Percentiles rank a stretch among this genome's conserved stretches.
Evolutionary conservation across 345 rosid genomes (phyloP).

Genomic region (Citrus mangshanensis): DNA sequence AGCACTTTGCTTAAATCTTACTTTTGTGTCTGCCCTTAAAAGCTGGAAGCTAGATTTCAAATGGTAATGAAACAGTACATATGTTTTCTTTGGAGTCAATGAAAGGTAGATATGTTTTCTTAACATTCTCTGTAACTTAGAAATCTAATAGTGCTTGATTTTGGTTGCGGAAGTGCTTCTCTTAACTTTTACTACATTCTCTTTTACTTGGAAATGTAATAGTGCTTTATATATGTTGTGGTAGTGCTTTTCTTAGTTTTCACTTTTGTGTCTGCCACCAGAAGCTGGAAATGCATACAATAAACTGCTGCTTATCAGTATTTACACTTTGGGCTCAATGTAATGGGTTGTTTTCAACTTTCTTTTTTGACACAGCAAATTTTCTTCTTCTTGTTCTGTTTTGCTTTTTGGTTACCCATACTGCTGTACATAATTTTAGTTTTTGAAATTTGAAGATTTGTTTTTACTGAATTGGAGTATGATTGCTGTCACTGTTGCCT

Average conservation of each 20-base stretch:
- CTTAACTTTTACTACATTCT: not conserved
- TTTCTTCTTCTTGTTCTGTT: not conserved
- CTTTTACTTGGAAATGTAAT: slow-evolving; percentile 3
- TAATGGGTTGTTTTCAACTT: not conserved
- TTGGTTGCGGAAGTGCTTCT: not conserved
- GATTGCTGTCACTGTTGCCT: not conserved
- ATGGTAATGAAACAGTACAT: slow-evolving; percentile 21
- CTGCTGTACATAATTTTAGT: not conserved
- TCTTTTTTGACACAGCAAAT: slow-evolving; percentile 9
- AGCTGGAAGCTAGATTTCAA: slow-evolving; percentile 2
- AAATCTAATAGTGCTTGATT: not conserved
- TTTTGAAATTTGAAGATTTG: slow-evolving; percentile 13
- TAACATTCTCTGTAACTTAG: slow-evolving; percentile 1
- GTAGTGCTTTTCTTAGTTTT: slow-evolving; percentile 5
- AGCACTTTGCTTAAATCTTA: slow-evolving; percentile 3
- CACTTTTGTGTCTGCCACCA: slow-evolving; percentile 1
- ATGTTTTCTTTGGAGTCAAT: slow-evolving; percentile 2
- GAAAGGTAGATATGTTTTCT: not conserved
- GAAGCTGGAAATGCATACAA: not conserved
- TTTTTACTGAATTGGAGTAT: not conserved
- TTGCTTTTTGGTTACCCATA: not conserved
- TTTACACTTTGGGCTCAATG: not conserved
- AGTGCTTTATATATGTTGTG: not conserved
- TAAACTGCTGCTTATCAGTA: not conserved
- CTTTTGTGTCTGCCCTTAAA: slow-evolving; percentile 21